Conservation (phyloP, 331 rosid genomes). For the Telfairia occidentalis region DNA sequence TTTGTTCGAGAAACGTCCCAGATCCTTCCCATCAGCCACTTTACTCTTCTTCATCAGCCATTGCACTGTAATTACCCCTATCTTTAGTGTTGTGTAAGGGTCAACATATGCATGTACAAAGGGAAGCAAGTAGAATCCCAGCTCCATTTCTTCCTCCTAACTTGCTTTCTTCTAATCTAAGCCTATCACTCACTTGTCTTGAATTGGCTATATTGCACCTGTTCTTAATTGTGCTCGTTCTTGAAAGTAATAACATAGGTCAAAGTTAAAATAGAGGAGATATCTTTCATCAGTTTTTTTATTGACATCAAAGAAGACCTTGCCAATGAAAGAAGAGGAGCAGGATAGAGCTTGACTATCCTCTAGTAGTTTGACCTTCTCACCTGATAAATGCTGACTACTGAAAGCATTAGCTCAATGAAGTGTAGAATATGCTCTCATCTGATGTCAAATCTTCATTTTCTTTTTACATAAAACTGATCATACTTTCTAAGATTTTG, state of each 20-base stretch:
- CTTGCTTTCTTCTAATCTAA: not conserved
- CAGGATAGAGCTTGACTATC: not conserved
- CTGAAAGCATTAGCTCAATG: not conserved
- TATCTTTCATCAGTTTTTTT: not conserved
- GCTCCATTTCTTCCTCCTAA: not conserved
- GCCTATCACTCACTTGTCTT: not conserved
- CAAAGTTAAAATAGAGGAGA: not conserved
- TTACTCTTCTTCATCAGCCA: not conserved
- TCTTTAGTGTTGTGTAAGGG: not conserved
- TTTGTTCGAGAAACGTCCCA: not conserved
- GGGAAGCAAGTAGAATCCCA: not conserved
- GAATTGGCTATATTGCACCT: not conserved
- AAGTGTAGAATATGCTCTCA: not conserved
- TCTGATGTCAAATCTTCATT: not conserved
- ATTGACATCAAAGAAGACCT: not conserved
- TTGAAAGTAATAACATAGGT: not conserved
- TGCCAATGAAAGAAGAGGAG: not conserved
- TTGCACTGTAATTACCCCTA: not conserved
- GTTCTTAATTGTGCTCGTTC: not conserved
- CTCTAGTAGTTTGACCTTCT: not conserved
- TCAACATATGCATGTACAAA: not conserved
- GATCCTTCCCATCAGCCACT: not conserved
- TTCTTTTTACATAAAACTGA: constrained; percentile 17
- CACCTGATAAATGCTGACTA: not conserved
- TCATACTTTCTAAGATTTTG: constrained; percentile 31